These are phyloP conservation scores for Mantamonas sphyraenae DNA, from an alignment of 78 protist genomes.

Conservation along the genomic window DNA sequence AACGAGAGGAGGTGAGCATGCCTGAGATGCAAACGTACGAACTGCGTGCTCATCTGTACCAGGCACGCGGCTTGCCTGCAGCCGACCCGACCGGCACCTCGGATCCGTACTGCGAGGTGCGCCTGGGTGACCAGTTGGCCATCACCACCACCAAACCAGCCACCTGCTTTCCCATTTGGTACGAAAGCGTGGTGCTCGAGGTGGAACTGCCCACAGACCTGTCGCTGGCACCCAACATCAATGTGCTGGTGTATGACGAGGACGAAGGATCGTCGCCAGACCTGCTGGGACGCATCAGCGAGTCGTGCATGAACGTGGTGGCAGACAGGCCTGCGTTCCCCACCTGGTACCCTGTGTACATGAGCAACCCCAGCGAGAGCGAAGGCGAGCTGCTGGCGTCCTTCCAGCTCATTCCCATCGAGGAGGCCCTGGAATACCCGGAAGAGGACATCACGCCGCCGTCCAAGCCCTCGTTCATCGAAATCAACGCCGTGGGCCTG, in stretches of 20 bases:
- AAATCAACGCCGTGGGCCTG: too few species aligned
- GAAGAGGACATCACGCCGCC: too few species aligned
- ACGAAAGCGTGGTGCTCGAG: slow-evolving; percentile 18
- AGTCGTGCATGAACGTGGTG: not conserved
- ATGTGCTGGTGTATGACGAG: not conserved
- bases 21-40: slow-evolving; percentile 3
- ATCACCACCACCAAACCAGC: too few species aligned
- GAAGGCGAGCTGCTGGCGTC: not conserved
- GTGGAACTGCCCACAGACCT: slow-evolving; percentile 1
- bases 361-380: not conserved
- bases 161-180: too few species aligned
- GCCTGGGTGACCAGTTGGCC: not conserved
- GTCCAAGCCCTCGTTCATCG: too few species aligned
- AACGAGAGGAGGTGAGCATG: too few species aligned
- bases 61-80: slow-evolving; percentile 17
- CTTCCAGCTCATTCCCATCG: slow-evolving; percentile 8
- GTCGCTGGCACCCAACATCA: slow-evolving; percentile 1
- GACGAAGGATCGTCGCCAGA: not conserved
- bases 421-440: too few species aligned
- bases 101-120: slow-evolving; percentile 20
- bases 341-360: not conserved
- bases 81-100: slow-evolving; percentile 24
- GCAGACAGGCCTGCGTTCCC: not conserved
- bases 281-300: not conserved
- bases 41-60: slow-evolving; percentile 18